Evolutionary conservation across 1,284 basidiomycete species (phyloP), one percentile per base, ranked within the genome.

Genomic region (Trametes sp.): DNA sequence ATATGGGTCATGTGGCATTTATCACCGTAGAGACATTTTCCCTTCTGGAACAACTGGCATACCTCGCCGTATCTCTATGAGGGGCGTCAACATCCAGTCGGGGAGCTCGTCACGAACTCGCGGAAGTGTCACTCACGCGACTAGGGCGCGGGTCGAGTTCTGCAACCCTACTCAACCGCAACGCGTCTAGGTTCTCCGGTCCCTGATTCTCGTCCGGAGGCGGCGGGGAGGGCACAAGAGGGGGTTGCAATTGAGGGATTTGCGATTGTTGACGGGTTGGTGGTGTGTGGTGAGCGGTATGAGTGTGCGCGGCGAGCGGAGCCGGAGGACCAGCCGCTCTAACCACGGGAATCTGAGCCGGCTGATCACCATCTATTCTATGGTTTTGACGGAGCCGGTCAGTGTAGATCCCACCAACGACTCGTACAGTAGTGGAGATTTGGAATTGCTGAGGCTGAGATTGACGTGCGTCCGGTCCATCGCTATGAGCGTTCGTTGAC

Each of bases 1-100:
- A 64, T 55, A 35, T 67, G 66, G 11, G 63, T 36, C 21, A 26
- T 46, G 11, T 38, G 38, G 36, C 66, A 67, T 5, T 19, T 11
- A 11, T 67, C 60, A 1, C 55, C 48, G 14, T 45, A 46, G 2
- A 1, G 0, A 41, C 66, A 67, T 3, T n/a, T 41, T 2, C 59
- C 59, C 41, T 57, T 55, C 19, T 61, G 59, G 38, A 16, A 61
- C 19, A 10, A 2, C 21, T 5, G 21, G 28, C 59, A 61, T 3
- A 61, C 35, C 24, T 46, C 48, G 24, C 52, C 35, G 10, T 16
- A 24, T 24, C 36, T 56, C 59, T 61, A 49, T 6, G 19, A 5
- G 13, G 2, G 24, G 14, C 28, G 24, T 26, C 5, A 24, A n/a
- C 2, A 31, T 16, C 2, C 28, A 1, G n/a, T n/a, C 28, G 1